These are phyloP conservation scores for Entamoeba moshkovskii DNA, from an alignment of 208 protist genomes.

Conservation along the genomic window DNA sequence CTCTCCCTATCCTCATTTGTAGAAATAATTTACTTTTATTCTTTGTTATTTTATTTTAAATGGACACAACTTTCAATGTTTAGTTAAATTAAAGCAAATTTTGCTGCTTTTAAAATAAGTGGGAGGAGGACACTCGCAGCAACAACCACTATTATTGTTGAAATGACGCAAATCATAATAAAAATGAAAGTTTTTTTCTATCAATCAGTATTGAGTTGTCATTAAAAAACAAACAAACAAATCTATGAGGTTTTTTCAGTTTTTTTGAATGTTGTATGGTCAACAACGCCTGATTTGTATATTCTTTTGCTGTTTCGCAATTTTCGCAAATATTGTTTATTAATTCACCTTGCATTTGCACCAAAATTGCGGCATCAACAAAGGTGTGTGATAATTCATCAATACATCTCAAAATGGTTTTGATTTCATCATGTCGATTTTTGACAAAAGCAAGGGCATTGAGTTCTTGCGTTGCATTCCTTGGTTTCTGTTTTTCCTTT, in stretches of 20 bases:
- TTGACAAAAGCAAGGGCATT: not conserved
- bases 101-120: not conserved
- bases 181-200: not conserved
- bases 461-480: not conserved
- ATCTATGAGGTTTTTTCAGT: not conserved
- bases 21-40: too few species aligned
- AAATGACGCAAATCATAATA: not conserved
- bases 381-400: not conserved
- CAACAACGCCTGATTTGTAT: not conserved
- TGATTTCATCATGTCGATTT: not conserved
- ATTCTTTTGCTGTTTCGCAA: not conserved
- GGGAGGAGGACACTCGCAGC: not conserved
- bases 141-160: not conserved
- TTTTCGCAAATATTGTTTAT: not conserved
- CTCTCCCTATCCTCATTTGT: too few species aligned
- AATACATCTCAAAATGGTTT: not conserved
- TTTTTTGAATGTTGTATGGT: not conserved
- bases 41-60: too few species aligned
- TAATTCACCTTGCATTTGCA: not conserved
- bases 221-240: not conserved
- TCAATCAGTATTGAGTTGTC: too few species aligned
- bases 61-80: too few species aligned
- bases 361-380: not conserved
- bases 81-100: not conserved
- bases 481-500: not conserved